A percentile compares a stretch with the other conserved stretches of the same genome.
phyloP scores from a whole-genome alignment of 2,329 filamentous ascomycete species.

The Phaeoacremonium minimum region DNA sequence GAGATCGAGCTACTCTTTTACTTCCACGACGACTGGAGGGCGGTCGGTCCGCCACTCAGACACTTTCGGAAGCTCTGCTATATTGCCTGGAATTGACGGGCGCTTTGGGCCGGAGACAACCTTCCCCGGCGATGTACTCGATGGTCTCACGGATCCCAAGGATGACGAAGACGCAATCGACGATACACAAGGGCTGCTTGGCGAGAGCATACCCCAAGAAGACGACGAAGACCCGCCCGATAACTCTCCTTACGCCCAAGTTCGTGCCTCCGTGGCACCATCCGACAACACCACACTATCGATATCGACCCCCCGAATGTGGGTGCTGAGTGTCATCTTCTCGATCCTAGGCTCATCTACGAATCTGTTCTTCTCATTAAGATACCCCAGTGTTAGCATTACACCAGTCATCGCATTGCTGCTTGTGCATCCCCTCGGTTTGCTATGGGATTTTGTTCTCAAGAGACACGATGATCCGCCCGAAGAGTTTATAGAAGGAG shows the following conservation, averaged over 20 bases:
- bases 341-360: constrained; percentile 77
- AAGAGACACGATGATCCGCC: constrained; percentile 57
- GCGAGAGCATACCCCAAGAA: constrained; percentile 28
- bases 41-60: constrained; percentile 29
- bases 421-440: constrained; percentile 78
- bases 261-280: constrained; percentile 73
- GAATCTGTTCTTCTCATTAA: constrained; percentile 83
- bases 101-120: constrained; percentile 46
- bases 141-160: constrained; percentile 36
- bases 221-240: constrained; percentile 53
- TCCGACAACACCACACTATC: constrained; percentile 74
- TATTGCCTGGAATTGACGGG: constrained; percentile 49
- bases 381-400: constrained; percentile 87
- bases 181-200: constrained; percentile 19
- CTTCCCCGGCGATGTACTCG: constrained; percentile 38
- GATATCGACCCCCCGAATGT: constrained; percentile 86
- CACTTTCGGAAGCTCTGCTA: constrained; percentile 44
- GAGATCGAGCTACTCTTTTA: too few relatives aligned
- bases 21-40: constrained; percentile 6
- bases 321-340: constrained; percentile 75
- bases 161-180: constrained; percentile 21
- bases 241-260: constrained; percentile 73
- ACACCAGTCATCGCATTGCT: constrained; percentile 84
- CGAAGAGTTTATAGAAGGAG: constrained; percentile 41
- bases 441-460: constrained; percentile 70